These are phyloP conservation scores for Camelina laxa DNA, from an alignment of 345 rosid species.

Conservation along the genomic window DNA sequence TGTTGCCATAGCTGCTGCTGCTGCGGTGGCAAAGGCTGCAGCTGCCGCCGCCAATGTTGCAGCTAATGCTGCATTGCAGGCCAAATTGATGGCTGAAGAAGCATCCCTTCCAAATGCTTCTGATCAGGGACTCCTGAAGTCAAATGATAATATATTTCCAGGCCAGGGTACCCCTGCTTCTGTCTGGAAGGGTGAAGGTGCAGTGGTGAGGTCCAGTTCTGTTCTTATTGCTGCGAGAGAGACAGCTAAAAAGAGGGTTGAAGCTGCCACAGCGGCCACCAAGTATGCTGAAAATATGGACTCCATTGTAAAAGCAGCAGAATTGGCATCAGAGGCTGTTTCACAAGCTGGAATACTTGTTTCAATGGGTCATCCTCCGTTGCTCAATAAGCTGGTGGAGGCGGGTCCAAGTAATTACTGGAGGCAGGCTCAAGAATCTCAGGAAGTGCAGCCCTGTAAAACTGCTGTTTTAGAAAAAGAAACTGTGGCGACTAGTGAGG, in stretches of 20 bases:
- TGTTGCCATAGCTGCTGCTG: slow-evolving; percentile 82
- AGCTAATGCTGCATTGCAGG: slow-evolving; percentile 91
- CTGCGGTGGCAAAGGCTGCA: slow-evolving; percentile 97
- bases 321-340: slow-evolving; percentile 92
- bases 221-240: slow-evolving; percentile 78
- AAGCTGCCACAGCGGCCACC: slow-evolving; percentile 92
- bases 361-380: slow-evolving; percentile 77
- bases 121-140: slow-evolving; percentile 44
- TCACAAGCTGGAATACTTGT: slow-evolving; percentile 92
- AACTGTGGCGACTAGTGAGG: slow-evolving; percentile 45
- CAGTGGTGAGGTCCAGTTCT: slow-evolving; percentile 58
- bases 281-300: slow-evolving; percentile 91
- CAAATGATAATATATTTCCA: slow-evolving; percentile 44
- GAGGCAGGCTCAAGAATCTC: slow-evolving; percentile 57
- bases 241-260: slow-evolving; percentile 80
- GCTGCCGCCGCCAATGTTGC: slow-evolving; percentile 98
- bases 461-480: slow-evolving; percentile 47
- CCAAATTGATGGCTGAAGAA: slow-evolving; percentile 93
- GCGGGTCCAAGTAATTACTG: slow-evolving; percentile 78
- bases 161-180: slow-evolving; percentile 64
- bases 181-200: slow-evolving; percentile 59
- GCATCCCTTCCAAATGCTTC: slow-evolving; percentile 52
- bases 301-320: slow-evolving; percentile 93
- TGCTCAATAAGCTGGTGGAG: slow-evolving; percentile 65
- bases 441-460: slow-evolving; percentile 44